These are phyloP conservation scores for Eutypa lata DNA, from an alignment of 2,329 filamentous ascomycete genomes.

Conservation along the genomic window DNA sequence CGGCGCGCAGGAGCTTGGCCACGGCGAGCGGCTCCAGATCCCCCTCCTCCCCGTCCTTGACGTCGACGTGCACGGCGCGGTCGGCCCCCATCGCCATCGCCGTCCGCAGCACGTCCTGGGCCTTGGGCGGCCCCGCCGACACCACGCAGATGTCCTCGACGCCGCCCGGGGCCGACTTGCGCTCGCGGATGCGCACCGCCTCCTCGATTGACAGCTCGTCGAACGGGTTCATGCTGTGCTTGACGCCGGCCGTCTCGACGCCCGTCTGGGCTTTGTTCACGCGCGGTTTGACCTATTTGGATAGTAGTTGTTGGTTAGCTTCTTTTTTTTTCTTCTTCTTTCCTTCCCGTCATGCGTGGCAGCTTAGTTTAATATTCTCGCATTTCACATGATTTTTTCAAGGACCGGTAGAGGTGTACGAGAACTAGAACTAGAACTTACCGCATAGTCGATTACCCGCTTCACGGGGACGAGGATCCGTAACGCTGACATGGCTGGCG, in stretches of 20 bases:
- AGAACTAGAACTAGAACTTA: too few species aligned
- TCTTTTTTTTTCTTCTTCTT: background rate
- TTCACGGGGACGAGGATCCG: conserved; percentile 79
- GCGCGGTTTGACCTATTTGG: conserved; percentile 61
- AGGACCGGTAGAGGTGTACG: too few species aligned
- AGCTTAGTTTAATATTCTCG: too few species aligned
- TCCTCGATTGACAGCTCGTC: conserved; percentile 98
- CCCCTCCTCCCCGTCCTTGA: conserved; percentile 53
- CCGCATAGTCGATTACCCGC: conserved; percentile 83
- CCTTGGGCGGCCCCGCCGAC: conserved; percentile 83
- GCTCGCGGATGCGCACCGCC: conserved; percentile 89
- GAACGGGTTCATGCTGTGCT: conserved; percentile 98
- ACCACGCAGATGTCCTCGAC: conserved; percentile 92
- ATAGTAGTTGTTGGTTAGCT: conserved; percentile 1
- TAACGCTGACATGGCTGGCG: conserved; percentile 54
- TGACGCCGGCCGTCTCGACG: conserved; percentile 88
- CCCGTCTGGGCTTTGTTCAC: conserved; percentile 75
- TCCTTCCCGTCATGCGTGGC: too few species aligned
- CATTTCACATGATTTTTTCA: too few species aligned
- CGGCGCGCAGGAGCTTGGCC: conserved; percentile 80
- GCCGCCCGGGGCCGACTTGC: conserved; percentile 66
- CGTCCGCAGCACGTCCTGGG: conserved; percentile 83
- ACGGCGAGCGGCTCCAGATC: conserved; percentile 84
- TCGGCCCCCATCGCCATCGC: conserved; percentile 99
- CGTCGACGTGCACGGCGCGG: conserved; percentile 82